A percentile compares a stretch with the other conserved stretches of the same genome.
Evolutionary conservation across 2,329 filamentous ascomycete species (phyloP).

Genomic region (Ascocoryne sarcoides): DNA sequence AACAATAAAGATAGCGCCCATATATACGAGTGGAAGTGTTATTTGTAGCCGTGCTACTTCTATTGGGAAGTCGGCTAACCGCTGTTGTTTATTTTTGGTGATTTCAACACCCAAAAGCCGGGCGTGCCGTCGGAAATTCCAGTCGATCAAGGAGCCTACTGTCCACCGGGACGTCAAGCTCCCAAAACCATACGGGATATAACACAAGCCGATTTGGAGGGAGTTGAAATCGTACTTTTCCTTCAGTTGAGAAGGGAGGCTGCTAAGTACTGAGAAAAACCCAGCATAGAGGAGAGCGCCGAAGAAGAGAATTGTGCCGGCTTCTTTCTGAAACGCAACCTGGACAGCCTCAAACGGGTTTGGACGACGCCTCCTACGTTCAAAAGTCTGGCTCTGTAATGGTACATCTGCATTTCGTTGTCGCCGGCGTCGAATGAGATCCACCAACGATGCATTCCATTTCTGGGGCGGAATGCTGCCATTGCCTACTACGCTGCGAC

Average conservation of each 20-base stretch:
- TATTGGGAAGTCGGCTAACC: slow-evolving; percentile 3
- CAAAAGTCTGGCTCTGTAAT: neutral
- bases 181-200: slow-evolving; percentile 35
- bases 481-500: neutral
- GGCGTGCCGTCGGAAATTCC: slow-evolving; percentile 51
- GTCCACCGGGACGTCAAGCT: slow-evolving; percentile 34
- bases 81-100: neutral
- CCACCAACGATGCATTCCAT: neutral
- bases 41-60: slow-evolving; percentile 4
- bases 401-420: neutral
- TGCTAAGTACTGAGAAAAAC: slow-evolving; percentile 2
- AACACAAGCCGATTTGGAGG: slow-evolving; percentile 8
- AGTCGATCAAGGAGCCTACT: slow-evolving; percentile 49
- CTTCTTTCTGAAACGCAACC: slow-evolving; percentile 9
- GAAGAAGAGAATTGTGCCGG: slow-evolving; percentile 5
- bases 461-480: neutral
- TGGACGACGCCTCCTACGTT: neutral
- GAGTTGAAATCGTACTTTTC: slow-evolving; percentile 4
- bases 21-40: neutral
- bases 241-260: slow-evolving; percentile 5
- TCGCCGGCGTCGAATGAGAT: neutral
- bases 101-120: slow-evolving; percentile 1
- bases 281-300: slow-evolving; percentile 6
- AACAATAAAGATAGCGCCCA: neutral
- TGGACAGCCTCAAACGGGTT: slow-evolving; percentile 1